Conservation (phyloP, 306 rosid genomes). For the Vigna hirtella region DNA sequence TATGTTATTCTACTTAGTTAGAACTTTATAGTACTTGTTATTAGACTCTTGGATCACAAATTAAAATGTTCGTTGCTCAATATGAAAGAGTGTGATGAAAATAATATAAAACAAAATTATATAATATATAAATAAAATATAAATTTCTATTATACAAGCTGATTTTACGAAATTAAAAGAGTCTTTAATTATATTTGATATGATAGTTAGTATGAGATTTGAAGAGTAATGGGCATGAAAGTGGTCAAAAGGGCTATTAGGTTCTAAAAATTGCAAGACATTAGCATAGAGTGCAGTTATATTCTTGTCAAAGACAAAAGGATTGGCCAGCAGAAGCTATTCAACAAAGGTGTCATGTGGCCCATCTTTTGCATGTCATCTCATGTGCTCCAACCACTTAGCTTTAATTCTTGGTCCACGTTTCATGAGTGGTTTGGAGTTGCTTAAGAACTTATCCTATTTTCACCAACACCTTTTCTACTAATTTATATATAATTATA, state of each 20-base stretch:
- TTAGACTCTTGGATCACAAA: no score
- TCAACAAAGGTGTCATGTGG: background rate
- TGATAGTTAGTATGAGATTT: background rate
- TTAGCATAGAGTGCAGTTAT: background rate
- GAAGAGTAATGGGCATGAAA: background rate
- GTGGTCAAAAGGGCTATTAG: background rate
- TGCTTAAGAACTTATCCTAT: slow-evolving; percentile 42
- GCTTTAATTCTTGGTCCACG: slow-evolving; percentile 31
- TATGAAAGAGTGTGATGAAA: no score
- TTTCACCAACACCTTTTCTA: slow-evolving; percentile 7
- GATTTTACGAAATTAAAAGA: no score
- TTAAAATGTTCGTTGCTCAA: no score
- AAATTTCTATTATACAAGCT: no score
- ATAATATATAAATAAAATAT: no score
- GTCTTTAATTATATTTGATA: background rate
- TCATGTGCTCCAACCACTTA: background rate
- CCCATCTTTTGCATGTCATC: background rate
- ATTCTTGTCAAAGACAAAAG: slow-evolving; percentile 23
- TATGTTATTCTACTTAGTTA: no score
- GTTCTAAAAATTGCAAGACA: background rate
- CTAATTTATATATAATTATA: slow-evolving; percentile 28
- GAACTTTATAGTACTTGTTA: no score
- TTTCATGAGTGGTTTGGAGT: slow-evolving; percentile 36
- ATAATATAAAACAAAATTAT: no score
- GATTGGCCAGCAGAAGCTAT: slow-evolving; percentile 2